phyloP scores from a whole-genome alignment of 2,329 filamentous ascomycete species.

The Colletotrichum siamense region DNA sequence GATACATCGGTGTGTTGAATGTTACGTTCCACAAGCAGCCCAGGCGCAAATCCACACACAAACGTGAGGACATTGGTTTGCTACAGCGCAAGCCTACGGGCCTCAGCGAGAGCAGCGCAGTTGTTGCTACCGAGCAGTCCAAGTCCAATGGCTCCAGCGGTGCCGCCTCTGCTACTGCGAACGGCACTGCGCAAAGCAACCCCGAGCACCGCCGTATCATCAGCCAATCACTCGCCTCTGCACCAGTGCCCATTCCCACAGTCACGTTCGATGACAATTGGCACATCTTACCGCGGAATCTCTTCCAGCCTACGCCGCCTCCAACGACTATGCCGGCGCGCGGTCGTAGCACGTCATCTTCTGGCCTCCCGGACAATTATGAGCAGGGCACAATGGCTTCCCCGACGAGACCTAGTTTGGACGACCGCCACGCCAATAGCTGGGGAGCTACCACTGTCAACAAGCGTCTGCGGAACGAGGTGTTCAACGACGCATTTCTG shows the following conservation, averaged over 20 bases:
- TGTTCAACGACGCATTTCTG: conserved; percentile 89
- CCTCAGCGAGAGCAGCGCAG: background rate
- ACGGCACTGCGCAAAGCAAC: background rate
- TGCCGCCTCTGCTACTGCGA: background rate
- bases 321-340: conserved; percentile 28
- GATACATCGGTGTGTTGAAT: conserved; percentile 96
- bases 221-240: conserved; percentile 77
- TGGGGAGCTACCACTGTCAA: conserved; percentile 96
- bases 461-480: conserved; percentile 84
- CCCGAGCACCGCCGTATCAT: conserved; percentile 52
- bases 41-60: conserved; percentile 66
- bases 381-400: background rate
- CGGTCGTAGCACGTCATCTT: conserved; percentile 42
- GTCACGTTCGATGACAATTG: conserved; percentile 94
- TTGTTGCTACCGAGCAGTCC: background rate
- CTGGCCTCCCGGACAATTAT: conserved; percentile 24
- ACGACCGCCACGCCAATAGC: conserved; percentile 65
- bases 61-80: conserved; percentile 49
- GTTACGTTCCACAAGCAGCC: conserved; percentile 90
- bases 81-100: conserved; percentile 24
- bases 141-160: background rate
- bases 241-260: conserved; percentile 74
- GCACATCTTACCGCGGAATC: conserved; percentile 86
- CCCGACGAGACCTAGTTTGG: conserved; percentile 47
- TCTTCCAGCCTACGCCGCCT: conserved; percentile 68